Percentiles rank a stretch among this genome's conserved stretches.
Conservation (phyloP, 2,329 filamentous ascomycete species). For the Alternaria arbusti region DNA sequence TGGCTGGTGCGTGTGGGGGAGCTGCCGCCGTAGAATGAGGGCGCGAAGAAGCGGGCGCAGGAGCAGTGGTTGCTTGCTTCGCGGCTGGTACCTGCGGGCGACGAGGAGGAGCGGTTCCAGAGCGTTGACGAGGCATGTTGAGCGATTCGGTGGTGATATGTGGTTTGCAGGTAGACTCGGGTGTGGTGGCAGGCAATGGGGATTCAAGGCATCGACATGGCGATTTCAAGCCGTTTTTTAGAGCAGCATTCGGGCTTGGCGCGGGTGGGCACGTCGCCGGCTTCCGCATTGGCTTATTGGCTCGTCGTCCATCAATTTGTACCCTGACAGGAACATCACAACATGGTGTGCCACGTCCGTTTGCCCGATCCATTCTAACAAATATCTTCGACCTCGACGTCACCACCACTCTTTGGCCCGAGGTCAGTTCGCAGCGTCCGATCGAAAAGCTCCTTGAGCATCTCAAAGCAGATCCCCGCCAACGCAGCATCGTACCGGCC, state of each 20-base stretch:
- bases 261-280: constrained; percentile 1
- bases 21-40: constrained; percentile 69
- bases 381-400: constrained; percentile 72
- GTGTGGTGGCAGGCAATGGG: constrained; percentile 2
- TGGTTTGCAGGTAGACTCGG: background rate
- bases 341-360: background rate
- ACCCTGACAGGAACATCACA: background rate
- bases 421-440: constrained; percentile 79
- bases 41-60: constrained; percentile 53
- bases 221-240: constrained; percentile 24
- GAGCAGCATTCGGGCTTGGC: constrained; percentile 22
- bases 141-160: constrained; percentile 6
- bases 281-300: constrained; percentile 3
- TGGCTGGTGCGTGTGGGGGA: constrained; percentile 34
- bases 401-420: constrained; percentile 68
- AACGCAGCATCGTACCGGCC: constrained; percentile 91
- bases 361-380: constrained; percentile 51
- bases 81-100: constrained; percentile 53
- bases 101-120: constrained; percentile 52
- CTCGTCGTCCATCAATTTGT: background rate
- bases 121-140: constrained; percentile 59
- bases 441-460: constrained; percentile 84
- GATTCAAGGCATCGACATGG: constrained; percentile 10
- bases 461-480: constrained; percentile 87
- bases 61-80: constrained; percentile 60